These are phyloP conservation scores for Lipomyces oligophaga DNA, from an alignment of 805 yeast genomes.

Conservation along the genomic window DNA sequence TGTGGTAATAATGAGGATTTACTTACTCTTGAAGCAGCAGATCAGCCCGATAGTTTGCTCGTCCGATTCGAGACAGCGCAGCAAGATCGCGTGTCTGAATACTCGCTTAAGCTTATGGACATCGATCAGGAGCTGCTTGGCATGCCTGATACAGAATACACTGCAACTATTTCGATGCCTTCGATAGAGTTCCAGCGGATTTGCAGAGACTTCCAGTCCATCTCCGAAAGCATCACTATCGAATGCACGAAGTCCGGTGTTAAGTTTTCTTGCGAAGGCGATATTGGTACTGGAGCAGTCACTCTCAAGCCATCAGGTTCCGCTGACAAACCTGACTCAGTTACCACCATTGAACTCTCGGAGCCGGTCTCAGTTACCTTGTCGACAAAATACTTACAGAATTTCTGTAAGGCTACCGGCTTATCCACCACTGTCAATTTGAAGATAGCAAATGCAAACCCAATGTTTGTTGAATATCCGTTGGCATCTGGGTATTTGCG, in stretches of 20 bases:
- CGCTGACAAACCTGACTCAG: constrained; percentile 72
- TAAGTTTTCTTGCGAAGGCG: constrained; percentile 86
- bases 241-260: constrained; percentile 88
- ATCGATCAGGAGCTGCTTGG: constrained; percentile 91
- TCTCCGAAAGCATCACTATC: constrained; percentile 83
- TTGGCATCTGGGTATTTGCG: constrained; percentile 88
- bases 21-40: constrained; percentile 85
- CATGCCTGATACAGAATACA: constrained; percentile 91
- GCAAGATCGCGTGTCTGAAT: constrained; percentile 90
- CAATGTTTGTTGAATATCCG: constrained; percentile 90
- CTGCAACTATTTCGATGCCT: constrained; percentile 82
- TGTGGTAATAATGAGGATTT: constrained; percentile 89
- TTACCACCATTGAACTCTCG: constrained; percentile 70
- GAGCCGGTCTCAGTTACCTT: constrained; percentile 86
- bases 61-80: constrained; percentile 86
- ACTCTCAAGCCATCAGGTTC: constrained; percentile 80
- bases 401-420: constrained; percentile 86
- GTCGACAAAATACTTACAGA: constrained; percentile 85
- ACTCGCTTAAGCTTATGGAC: constrained; percentile 87
- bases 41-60: constrained; percentile 71
- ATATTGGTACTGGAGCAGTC: constrained; percentile 81
- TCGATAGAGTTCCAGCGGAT: constrained; percentile 82
- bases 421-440: constrained; percentile 74
- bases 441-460: constrained; percentile 84
- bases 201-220: constrained; percentile 78